Base-by-base conservation (phyloP, 768 basidiomycete genomes). In the Suillus tomentosus region DNA sequence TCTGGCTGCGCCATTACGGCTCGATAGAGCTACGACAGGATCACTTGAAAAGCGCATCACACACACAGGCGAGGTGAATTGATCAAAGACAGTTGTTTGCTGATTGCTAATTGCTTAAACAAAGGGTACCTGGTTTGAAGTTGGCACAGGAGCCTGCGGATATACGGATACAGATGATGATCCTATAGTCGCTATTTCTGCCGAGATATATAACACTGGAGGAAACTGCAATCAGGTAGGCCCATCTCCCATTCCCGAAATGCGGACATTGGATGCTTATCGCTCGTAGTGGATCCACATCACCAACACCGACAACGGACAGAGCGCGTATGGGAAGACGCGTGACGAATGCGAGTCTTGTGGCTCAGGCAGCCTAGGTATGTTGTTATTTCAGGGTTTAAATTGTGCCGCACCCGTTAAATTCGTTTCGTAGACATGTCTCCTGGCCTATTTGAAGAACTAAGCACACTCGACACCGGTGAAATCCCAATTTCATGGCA, bases 101-200 rank as follows among this genome's bases (percentile, higher is more conserved):
- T 27, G 11, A 11, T 31, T 42, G 6, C 57, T 58, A 19, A 58
- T 42, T 42, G 11, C 17, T 58, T 58, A 5, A 31, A 39, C 53
- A 54, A 67, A 91, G 90, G 89, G 85, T 47, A 92, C 90, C 40
- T 92, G 83, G 84, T 92, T 84, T 72, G 66, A 86, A 65, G 82
- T 81, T 61, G 85, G 76, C 39, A 69, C 79, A 31, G 90, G 89
- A 51, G 89, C 90, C 74, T 92, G 91, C 70, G 89, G 89, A 34
- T 68, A 80, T 45, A 61, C 51, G 59, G 83, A 89, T 71, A 73
- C 56, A 42, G 72, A 83, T 71, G 81, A 68, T 60, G 82, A 87
- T 68, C 71, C 77, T 66, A 85, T 92, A 64, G 81, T 91, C 54
- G 91, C 91, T 15, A 82, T 92, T 67, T 80, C 86, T 17, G 75